Conservation (phyloP, 2,329 filamentous ascomycete species). For the Chaetothyriales sp. region DNA sequence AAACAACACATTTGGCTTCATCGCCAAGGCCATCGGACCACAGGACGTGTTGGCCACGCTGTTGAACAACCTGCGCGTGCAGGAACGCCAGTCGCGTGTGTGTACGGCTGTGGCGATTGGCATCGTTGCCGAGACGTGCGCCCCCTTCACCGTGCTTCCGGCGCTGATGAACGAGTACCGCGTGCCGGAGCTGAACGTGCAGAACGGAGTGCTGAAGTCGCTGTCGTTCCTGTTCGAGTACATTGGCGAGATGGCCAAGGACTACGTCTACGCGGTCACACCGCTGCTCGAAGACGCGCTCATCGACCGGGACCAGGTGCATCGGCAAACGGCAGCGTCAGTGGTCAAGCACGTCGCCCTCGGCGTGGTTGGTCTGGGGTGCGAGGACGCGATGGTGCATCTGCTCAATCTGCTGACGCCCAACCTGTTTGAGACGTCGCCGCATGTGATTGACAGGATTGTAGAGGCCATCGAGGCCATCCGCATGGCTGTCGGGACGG, state of each 20-base stretch:
- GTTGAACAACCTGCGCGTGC: conserved; percentile 89
- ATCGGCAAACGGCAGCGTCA: conserved; percentile 86
- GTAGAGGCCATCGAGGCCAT: conserved; percentile 96
- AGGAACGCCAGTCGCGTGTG: conserved; percentile 94
- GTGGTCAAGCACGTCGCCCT: conserved; percentile 97
- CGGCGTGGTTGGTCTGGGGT: conserved; percentile 91
- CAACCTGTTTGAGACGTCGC: conserved; percentile 93
- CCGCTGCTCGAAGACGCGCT: conserved; percentile 91
- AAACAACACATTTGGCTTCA: conserved; percentile 99
- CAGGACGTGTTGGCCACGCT: conserved; percentile 93
- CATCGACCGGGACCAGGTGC: conserved; percentile 94
- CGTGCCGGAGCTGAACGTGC: conserved; percentile 93
- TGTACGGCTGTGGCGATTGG: conserved; percentile 97
- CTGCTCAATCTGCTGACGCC: conserved; percentile 90
- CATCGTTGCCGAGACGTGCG: conserved; percentile 96
- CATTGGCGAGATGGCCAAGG: conserved; percentile 98
- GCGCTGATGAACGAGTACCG: conserved; percentile 99
- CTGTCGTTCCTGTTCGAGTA: conserved; percentile 97
- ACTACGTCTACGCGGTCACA: conserved; percentile 96
- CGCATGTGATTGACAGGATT: conserved; percentile 95
- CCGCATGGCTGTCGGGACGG: conserved; percentile 80
- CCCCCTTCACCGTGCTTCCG: conserved; percentile 94
- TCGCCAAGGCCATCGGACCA: conserved; percentile 95
- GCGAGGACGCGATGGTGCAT: conserved; percentile 97
- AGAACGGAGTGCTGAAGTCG: conserved; percentile 95